phyloP scores from a whole-genome alignment of 2,329 filamentous ascomycete genomes.

The Colletotrichum tabaci region DNA sequence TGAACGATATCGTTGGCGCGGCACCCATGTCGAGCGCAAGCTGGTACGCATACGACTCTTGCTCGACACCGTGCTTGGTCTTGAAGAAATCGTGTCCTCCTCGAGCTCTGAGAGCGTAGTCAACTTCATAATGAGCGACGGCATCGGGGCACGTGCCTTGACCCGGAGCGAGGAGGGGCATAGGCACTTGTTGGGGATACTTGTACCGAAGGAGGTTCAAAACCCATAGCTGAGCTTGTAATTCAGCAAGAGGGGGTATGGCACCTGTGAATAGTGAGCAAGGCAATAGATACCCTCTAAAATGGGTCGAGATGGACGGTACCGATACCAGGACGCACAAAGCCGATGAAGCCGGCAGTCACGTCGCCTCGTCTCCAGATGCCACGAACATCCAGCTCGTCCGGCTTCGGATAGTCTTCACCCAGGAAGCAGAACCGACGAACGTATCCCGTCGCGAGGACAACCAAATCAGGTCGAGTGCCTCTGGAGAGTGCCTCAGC shows the following conservation, averaged over 20 bases:
- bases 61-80: slow-evolving; percentile 61
- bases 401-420: slow-evolving; percentile 57
- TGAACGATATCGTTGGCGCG: slow-evolving; percentile 55
- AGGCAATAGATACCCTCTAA: background rate
- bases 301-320: slow-evolving; percentile 5
- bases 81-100: slow-evolving; percentile 52
- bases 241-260: slow-evolving; percentile 64
- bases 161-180: background rate
- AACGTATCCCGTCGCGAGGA: slow-evolving; percentile 64
- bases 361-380: slow-evolving; percentile 62
- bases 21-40: slow-evolving; percentile 63
- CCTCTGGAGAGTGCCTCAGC: slow-evolving; percentile 46
- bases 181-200: slow-evolving; percentile 46
- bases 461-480: slow-evolving; percentile 59
- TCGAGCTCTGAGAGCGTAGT: slow-evolving; percentile 57
- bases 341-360: slow-evolving; percentile 62
- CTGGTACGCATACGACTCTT: slow-evolving; percentile 66
- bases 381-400: slow-evolving; percentile 66
- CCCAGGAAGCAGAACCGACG: slow-evolving; percentile 59
- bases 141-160: slow-evolving; percentile 43
- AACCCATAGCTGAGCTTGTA: slow-evolving; percentile 65
- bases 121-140: slow-evolving; percentile 53
- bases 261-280: slow-evolving; percentile 50
- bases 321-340: slow-evolving; percentile 62
- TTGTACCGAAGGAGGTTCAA: slow-evolving; percentile 54